These are phyloP conservation scores for Beauveria scarabaeidicola DNA, from an alignment of 2,329 filamentous ascomycete genomes.

Conservation along the genomic window DNA sequence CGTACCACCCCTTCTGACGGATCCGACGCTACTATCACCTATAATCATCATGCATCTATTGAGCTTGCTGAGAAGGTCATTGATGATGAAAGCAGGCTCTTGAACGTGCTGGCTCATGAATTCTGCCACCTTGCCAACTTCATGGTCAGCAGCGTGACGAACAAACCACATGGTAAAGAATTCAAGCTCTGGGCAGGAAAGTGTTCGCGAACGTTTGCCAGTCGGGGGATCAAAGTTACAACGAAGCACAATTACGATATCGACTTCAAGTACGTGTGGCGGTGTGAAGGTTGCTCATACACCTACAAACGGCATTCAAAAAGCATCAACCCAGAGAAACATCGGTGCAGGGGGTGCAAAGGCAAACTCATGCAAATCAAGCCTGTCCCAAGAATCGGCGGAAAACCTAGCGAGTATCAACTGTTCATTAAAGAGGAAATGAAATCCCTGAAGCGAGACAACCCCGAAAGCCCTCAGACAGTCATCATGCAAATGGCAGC, in stretches of 20 bases:
- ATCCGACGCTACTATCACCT: constrained; percentile 20
- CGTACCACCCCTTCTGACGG: constrained; percentile 23
- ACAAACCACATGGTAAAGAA: constrained; percentile 71
- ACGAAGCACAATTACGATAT: constrained; percentile 88
- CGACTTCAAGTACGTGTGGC: constrained; percentile 87
- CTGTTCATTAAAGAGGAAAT: constrained; percentile 60
- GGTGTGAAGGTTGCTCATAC: constrained; percentile 57
- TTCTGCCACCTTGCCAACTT: constrained; percentile 93
- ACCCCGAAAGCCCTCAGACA: constrained; percentile 51
- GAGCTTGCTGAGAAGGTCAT: constrained; percentile 88
- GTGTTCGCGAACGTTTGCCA: constrained; percentile 47
- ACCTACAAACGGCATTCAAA: constrained; percentile 80
- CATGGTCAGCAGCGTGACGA: constrained; percentile 69
- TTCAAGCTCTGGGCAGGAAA: constrained; percentile 68
- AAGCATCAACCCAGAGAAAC: constrained; percentile 65
- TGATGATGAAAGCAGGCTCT: constrained; percentile 62
- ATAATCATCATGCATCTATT: constrained; percentile 63
- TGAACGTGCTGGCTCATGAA: constrained; percentile 92
- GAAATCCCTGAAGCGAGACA: constrained; percentile 46
- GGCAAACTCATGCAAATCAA: constrained; percentile 65
- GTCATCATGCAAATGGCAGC: constrained; percentile 62
- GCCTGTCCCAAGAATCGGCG: constrained; percentile 49
- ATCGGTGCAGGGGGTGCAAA: constrained; percentile 73
- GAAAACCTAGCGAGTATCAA: constrained; percentile 37
- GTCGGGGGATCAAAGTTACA: constrained; percentile 65